Evolutionary conservation across 108 stramenopile genomes (phyloP).

Genomic region (Cyclotella atomus): DNA sequence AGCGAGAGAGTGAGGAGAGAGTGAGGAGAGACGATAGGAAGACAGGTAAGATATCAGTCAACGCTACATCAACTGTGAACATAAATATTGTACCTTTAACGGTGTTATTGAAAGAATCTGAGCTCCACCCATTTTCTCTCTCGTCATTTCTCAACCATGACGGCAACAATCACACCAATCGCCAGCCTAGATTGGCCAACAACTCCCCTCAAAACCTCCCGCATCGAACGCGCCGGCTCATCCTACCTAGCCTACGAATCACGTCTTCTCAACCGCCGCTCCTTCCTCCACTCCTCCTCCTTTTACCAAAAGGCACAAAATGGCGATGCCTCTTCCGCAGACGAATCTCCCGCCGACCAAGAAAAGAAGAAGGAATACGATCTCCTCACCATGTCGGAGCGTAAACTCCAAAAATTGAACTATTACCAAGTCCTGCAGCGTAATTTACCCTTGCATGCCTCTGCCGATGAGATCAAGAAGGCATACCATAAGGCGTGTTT

Average conservation of each 20-base stretch:
- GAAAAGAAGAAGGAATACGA: slow-evolving; percentile 51
- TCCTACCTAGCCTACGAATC: slow-evolving; percentile 52
- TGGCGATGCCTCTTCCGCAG: neutral
- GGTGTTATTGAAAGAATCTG: no score
- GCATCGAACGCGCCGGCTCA: slow-evolving; percentile 41
- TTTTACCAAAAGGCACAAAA: slow-evolving; percentile 15
- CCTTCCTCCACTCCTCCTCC: slow-evolving; percentile 44
- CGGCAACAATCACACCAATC: slow-evolving; percentile 34
- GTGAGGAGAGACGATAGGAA: no score
- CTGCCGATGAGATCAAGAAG: slow-evolving; percentile 71
- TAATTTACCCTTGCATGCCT: slow-evolving; percentile 60
- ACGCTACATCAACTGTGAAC: no score
- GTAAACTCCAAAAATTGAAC: slow-evolving; percentile 58
- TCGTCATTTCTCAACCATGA: neutral
- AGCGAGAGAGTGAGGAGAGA: no score
- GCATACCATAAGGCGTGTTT: slow-evolving; percentile 87
- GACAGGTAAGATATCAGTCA: no score
- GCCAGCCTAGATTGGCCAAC: slow-evolving; percentile 47
- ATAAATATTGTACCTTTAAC: no score
- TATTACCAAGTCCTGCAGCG: slow-evolving; percentile 74
- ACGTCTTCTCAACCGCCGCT: slow-evolving; percentile 27
- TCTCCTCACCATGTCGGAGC: slow-evolving; percentile 57
- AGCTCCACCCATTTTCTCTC: neutral
- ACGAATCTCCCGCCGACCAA: neutral
- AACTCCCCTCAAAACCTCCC: slow-evolving; percentile 13